A percentile compares a stretch with the other conserved stretches of the same genome.
Conservation (phyloP, 495 filamentous ascomycete species). For the Lepidopterella palustris region DNA sequence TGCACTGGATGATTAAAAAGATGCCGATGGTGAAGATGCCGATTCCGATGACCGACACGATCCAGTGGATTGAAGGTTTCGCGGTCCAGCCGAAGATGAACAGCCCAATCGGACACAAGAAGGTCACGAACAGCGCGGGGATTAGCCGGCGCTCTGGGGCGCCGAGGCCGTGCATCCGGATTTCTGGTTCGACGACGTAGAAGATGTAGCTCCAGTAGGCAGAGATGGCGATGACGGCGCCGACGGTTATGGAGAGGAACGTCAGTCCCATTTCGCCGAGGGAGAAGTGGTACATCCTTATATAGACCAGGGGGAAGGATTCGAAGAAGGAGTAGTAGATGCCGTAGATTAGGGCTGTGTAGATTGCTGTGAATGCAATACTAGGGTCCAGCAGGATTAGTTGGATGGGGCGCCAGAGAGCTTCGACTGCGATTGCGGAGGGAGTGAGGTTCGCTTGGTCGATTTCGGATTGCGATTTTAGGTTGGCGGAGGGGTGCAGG, state of each 20-base stretch:
- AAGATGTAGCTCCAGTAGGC: constrained; percentile 49
- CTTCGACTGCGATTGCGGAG: constrained; percentile 46
- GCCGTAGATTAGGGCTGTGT: constrained; percentile 58
- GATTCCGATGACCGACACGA: constrained; percentile 54
- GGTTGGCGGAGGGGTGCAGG: constrained; percentile 29
- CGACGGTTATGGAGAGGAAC: constrained; percentile 57
- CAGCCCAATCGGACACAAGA: constrained; percentile 51
- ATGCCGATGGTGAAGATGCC: constrained; percentile 47
- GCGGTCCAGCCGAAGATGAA: constrained; percentile 62
- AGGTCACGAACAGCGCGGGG: constrained; percentile 49
- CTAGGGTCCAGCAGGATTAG: constrained; percentile 58
- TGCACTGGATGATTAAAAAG: constrained; percentile 54
- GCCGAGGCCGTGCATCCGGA: constrained; percentile 42
- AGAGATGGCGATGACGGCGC: constrained; percentile 47
- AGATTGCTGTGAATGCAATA: constrained; percentile 56
- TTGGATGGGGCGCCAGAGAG: constrained; percentile 56
- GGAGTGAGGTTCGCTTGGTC: constrained; percentile 43
- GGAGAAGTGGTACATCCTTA: constrained; percentile 54
- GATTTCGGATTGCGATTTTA: constrained; percentile 37
- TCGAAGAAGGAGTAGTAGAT: constrained; percentile 71
- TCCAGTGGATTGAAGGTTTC: constrained; percentile 53
- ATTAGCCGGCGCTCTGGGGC: constrained; percentile 49
- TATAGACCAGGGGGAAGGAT: constrained; percentile 67
- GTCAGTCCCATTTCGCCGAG: constrained; percentile 56
- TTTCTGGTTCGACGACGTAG: constrained; percentile 47